phyloP scores from a whole-genome alignment of 202 grass and related monocot genomes.

The Saccharum hybrid region DNA sequence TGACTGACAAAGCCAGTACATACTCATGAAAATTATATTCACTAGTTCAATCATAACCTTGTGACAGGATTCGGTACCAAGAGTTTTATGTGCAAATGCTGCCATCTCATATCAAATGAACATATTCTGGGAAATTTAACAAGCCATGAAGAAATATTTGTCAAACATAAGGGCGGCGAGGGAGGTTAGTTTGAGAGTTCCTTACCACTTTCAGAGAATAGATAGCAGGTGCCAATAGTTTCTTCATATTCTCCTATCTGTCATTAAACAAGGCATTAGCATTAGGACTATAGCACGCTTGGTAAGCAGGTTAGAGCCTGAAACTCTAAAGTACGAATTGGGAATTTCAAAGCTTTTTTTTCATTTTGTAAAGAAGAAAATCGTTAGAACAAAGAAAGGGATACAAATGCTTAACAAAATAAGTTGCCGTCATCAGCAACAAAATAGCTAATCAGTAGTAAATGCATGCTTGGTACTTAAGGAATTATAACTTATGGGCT shows the following conservation, averaged over 20 bases:
- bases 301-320: neutral
- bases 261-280: conserved; percentile 45
- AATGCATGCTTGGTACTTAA: neutral
- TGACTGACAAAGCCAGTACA: conserved; percentile 3
- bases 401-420: neutral
- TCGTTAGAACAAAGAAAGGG: neutral
- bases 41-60: neutral
- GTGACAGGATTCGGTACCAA: neutral
- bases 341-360: neutral
- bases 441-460: conserved; percentile 18
- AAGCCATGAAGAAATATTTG: neutral
- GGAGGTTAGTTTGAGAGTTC: neutral
- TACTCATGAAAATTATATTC: conserved; percentile 12
- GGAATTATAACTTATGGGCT: neutral
- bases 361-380: neutral
- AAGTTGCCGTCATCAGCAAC: neutral
- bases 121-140: conserved; percentile 11
- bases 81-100: neutral
- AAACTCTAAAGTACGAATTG: neutral
- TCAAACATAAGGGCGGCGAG: neutral
- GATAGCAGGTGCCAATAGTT: conserved; percentile 70
- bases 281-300: neutral
- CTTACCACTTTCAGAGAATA: conserved; percentile 72
- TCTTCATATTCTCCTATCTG: conserved; percentile 85
- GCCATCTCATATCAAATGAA: conserved; percentile 13